phyloP scores from a whole-genome alignment of 306 rosid genomes.

The Urtica urens region DNA sequence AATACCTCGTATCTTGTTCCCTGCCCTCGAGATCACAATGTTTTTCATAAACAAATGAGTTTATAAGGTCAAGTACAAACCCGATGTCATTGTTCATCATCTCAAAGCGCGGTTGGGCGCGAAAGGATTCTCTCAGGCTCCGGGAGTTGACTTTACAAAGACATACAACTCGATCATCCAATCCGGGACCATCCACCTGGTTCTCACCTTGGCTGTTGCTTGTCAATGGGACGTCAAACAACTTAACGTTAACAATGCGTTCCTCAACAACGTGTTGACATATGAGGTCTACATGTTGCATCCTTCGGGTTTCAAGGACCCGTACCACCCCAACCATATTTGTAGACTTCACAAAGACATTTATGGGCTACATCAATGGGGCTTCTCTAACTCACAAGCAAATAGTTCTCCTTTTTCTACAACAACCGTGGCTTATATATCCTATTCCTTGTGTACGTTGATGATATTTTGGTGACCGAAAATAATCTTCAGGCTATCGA shows the following conservation, averaged over 20 bases:
- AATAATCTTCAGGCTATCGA: background rate
- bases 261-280: background rate
- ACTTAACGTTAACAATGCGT: background rate
- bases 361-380: background rate
- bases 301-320: background rate
- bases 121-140: background rate
- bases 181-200: background rate
- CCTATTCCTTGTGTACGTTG: background rate
- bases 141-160: background rate
- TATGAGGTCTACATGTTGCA: background rate
- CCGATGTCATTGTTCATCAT: background rate
- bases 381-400: background rate
- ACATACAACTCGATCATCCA: background rate
- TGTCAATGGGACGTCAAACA: background rate
- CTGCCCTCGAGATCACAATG: background rate
- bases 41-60: background rate
- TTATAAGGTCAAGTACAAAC: background rate
- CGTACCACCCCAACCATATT: background rate
- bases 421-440: background rate
- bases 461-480: background rate
- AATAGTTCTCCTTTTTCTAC: background rate
- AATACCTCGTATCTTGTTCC: background rate
- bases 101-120: background rate
- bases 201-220: background rate
- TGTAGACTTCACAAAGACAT: background rate